A percentile compares a stretch with the other conserved stretches of the same genome.
phyloP scores from a whole-genome alignment of 2,329 filamentous ascomycete genomes.

The Fusarium anthophilum region DNA sequence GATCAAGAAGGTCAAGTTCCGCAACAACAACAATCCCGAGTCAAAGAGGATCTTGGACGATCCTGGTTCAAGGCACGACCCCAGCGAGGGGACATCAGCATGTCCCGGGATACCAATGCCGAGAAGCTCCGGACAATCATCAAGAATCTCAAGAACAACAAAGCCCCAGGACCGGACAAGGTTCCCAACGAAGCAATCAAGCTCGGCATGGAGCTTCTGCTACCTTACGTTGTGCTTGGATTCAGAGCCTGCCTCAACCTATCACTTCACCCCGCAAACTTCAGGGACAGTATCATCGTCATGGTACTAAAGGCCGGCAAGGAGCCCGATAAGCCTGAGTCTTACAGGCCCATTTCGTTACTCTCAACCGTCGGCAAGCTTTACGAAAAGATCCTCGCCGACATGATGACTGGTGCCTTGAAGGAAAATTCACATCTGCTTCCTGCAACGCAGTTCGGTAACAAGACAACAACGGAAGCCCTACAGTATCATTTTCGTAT shows the following conservation, averaged over 20 bases:
- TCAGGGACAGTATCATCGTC: conserved; percentile 7
- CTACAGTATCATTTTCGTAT: conserved; percentile 1
- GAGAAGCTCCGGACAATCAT: not conserved
- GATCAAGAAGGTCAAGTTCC: not conserved
- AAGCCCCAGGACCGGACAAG: conserved; percentile 1
- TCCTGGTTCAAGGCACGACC: not conserved
- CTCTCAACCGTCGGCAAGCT: conserved; percentile 11
- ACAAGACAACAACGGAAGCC: conserved; percentile 6
- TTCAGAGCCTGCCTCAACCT: conserved; percentile 4
- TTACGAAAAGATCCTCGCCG: conserved; percentile 10
- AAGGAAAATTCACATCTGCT: not conserved
- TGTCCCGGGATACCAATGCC: not conserved
- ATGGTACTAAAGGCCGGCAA: conserved; percentile 1
- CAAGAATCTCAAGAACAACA: not conserved
- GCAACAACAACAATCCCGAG: not conserved
- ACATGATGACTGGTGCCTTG: not conserved
- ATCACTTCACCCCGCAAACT: not conserved
- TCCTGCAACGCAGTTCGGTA: not conserved
- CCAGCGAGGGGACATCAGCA: not conserved
- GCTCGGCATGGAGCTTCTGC: not conserved
- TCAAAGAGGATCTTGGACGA: not conserved
- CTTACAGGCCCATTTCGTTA: conserved; percentile 13
- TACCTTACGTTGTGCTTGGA: not conserved
- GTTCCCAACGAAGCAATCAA: conserved; percentile 13
- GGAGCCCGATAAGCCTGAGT: not conserved